Evolutionary conservation across 1,139 yeast genomes (phyloP).

Genomic region (Hyphopichia fennica): DNA sequence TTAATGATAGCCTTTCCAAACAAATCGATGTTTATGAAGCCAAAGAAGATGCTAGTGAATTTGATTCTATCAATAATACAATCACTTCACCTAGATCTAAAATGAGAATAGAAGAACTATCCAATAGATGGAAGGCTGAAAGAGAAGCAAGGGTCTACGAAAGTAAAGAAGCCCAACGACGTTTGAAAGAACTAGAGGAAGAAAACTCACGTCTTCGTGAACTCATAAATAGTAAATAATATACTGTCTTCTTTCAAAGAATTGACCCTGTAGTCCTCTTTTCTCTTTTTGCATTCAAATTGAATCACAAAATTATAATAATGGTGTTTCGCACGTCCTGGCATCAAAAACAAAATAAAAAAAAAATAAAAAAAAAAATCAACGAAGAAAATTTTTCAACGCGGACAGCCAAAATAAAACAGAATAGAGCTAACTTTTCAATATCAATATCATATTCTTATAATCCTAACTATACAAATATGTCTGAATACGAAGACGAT

Average conservation of each 20-base stretch:
- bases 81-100: slow-evolving; percentile 33
- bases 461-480: neutral
- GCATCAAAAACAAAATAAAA: neutral
- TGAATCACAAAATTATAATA: neutral
- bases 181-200: slow-evolving; percentile 53
- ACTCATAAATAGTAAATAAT: neutral
- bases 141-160: slow-evolving; percentile 68
- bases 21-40: slow-evolving; percentile 17
- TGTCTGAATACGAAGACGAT: slow-evolving; percentile 27
- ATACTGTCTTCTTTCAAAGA: no score
- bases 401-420: neutral
- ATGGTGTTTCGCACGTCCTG: neutral
- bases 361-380: neutral
- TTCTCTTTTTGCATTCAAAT: neutral
- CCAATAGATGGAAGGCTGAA: slow-evolving; percentile 67
- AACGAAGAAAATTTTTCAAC: slow-evolving; percentile 1
- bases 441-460: neutral
- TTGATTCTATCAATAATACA: slow-evolving; percentile 9
- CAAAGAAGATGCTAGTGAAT: slow-evolving; percentile 6
- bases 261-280: no score
- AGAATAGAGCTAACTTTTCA: neutral
- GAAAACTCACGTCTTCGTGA: slow-evolving; percentile 48
- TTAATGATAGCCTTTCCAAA: slow-evolving; percentile 22
- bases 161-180: slow-evolving; percentile 50
- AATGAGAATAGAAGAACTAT: slow-evolving; percentile 59